phyloP scores from a whole-genome alignment of 192 early-diverging fungal genomes.

The Mortierella alpina region DNA sequence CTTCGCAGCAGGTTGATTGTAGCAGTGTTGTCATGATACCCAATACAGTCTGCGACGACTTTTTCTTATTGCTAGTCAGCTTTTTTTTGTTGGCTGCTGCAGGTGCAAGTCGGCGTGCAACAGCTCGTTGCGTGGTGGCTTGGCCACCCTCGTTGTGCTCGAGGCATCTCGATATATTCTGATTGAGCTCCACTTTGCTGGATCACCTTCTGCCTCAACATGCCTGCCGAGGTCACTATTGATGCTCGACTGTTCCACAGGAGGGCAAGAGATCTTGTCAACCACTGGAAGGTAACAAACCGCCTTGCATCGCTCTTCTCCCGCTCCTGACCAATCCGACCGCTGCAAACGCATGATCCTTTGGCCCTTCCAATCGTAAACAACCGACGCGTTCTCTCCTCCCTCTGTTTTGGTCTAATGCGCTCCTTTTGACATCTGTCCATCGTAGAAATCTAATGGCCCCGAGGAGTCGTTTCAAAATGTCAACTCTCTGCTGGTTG shows the following conservation, averaged over 20 bases:
- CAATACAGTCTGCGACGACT: no score
- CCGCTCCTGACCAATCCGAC: background rate
- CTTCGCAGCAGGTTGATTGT: no score
- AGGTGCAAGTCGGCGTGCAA: no score
- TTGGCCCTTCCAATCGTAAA: background rate
- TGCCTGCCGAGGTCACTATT: slow-evolving; percentile 44
- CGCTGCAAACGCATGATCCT: background rate
- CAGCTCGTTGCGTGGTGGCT: no score
- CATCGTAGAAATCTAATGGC: slow-evolving; percentile 36
- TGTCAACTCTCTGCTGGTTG: slow-evolving; percentile 68
- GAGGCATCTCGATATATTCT: background rate
- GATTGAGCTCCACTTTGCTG: background rate
- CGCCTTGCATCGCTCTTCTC: background rate
- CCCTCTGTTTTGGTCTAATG: background rate
- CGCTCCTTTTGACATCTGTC: background rate
- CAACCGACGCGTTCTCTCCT: slow-evolving; percentile 3
- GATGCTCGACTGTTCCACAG: slow-evolving; percentile 50
- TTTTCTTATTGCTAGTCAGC: no score
- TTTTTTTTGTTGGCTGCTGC: no score
- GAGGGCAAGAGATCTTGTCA: slow-evolving; percentile 40
- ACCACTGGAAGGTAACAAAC: slow-evolving; percentile 38
- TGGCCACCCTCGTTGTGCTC: background rate
- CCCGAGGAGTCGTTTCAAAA: slow-evolving; percentile 64
- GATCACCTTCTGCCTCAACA: slow-evolving; percentile 8
- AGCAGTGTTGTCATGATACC: no score